Base-by-base conservation (phyloP, 2,329 filamentous ascomycete species). In the Kalaharituber pfeilii region DNA sequence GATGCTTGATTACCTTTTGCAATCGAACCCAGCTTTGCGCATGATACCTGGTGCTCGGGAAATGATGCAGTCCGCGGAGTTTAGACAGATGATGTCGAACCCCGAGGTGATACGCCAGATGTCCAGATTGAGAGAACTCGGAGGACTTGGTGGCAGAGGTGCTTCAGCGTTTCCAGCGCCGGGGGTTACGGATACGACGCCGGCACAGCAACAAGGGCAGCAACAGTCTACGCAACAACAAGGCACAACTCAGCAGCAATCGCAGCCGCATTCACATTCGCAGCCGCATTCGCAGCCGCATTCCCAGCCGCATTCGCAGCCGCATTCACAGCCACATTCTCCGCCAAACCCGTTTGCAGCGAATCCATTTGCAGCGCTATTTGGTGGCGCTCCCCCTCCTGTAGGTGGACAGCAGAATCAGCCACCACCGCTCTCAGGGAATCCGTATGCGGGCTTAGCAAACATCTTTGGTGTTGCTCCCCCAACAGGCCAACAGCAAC, bases 1-100 rank as follows among this genome's bases (percentile, higher is more conserved):
- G 18, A 84, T 98, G 63, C 78, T 96, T 66, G 86, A 96, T 66
- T 86, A 93, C 77, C 85, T 96, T 77, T 87, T 98, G 63, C 80
- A 91, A 63, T 79, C 83, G 65, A 94, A 94, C 66, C 91, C 91
- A 2, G 82, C 86, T 75, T 73, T 87, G 18, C 77, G 81, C 63
- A 76, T 79, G 57, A 78, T 84, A 68, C 73, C 74, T 22, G 84
- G 84, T 39, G 84, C 85, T 22, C 79, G 87, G 62, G 80, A 93
- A 65, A 82, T 95, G 69, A 78, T 98, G 64, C 81, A 86, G 57
- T 91, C 88, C 24, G 88, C 88, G 0, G 78, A 87, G 59, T 87
- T 96, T 70, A 79, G 91, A 64, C 77, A 84, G 51, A 91, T 96
- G 84, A 82, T 98, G 75, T 89, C 86, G 58, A 87, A 93, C 66